phyloP scores from a whole-genome alignment of 2,329 filamentous ascomycete species.

The Ophiostoma ulmi region DNA sequence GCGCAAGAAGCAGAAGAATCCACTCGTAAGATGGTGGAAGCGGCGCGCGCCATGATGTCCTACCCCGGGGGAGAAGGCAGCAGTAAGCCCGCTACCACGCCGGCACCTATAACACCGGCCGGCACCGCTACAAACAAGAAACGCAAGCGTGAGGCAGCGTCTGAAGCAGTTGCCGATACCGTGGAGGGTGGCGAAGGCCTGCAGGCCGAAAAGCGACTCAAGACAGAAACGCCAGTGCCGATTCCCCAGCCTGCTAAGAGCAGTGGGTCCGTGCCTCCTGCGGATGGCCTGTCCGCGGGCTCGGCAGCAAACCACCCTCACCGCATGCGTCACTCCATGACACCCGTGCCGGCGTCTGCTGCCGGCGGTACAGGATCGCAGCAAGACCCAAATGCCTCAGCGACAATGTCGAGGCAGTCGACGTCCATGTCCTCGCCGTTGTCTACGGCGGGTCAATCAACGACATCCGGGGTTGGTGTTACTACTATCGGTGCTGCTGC shows the following conservation, averaged over 20 bases:
- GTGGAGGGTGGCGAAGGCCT: conserved; percentile 18
- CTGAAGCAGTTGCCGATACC: conserved; percentile 24
- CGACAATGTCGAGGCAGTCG: conserved; percentile 8
- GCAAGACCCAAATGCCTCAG: conserved; percentile 23
- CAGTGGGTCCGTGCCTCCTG: conserved; percentile 26
- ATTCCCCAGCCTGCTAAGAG: conserved; percentile 32
- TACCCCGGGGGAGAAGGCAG: conserved; percentile 15
- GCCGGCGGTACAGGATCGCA: conserved; percentile 30
- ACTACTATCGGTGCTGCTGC: conserved; percentile 16
- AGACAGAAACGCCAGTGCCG: conserved; percentile 39
- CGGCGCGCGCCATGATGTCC: conserved; percentile 32
- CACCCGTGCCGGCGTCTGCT: conserved; percentile 35
- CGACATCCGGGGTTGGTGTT: conserved; percentile 10
- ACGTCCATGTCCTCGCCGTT: conserved; percentile 20
- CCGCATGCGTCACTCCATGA: conserved; percentile 28
- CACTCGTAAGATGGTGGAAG: conserved; percentile 33
- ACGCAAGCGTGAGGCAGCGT: conserved; percentile 35
- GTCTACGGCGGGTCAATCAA: conserved; percentile 15
- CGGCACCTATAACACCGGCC: conserved; percentile 15
- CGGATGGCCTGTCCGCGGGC: conserved; percentile 26
- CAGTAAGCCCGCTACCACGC: neutral
- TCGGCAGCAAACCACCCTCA: neutral
- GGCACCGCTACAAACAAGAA: conserved; percentile 22
- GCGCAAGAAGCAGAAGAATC: conserved; percentile 53
- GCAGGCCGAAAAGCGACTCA: conserved; percentile 33